Evolutionary conservation across 106 monocot genomes (phyloP).

Genomic region (Vanilla planifolia): DNA sequence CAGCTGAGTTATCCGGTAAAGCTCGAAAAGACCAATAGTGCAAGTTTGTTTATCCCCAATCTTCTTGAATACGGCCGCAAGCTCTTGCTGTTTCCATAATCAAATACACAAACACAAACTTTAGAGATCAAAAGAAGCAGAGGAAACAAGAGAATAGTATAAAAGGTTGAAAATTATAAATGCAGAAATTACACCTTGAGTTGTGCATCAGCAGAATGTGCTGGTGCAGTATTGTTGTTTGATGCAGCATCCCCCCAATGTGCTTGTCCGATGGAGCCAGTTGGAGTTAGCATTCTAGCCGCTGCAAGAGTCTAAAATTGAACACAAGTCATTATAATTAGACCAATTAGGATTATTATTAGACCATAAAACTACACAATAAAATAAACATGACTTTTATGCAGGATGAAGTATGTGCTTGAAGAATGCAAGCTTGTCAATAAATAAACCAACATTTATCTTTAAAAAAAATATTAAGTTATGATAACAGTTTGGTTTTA

Average conservation of each 20-base stretch:
- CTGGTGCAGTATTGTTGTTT: slow-evolving; percentile 47
- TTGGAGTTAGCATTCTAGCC: slow-evolving; percentile 95
- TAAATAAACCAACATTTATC: too few species aligned
- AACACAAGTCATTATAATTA: not conserved
- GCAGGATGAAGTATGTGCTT: too few species aligned
- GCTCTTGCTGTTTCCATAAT: slow-evolving; percentile 75
- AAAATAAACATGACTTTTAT: too few species aligned
- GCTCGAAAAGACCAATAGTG: slow-evolving; percentile 89
- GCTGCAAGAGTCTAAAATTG: slow-evolving; percentile 80
- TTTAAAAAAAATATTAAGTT: too few species aligned
- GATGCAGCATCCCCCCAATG: slow-evolving; percentile 95
- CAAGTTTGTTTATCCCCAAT: slow-evolving; percentile 99
- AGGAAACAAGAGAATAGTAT: too few species aligned
- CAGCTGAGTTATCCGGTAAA: slow-evolving; percentile 87
- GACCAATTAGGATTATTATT: not conserved
- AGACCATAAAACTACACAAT: not conserved
- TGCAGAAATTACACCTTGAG: slow-evolving; percentile 53
- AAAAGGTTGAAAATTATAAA: too few species aligned
- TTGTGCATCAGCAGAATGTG: slow-evolving; percentile 95
- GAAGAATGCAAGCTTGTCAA: too few species aligned
- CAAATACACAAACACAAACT: not conserved
- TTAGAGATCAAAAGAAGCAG: not conserved
- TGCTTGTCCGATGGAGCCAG: slow-evolving; percentile 78
- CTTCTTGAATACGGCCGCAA: slow-evolving; percentile 98
- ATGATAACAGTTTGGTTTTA: too few species aligned